Evolutionary conservation across 2,329 filamentous ascomycete species (phyloP), one percentile per base, ranked within the genome.

Genomic region (Lachnellula arida): DNA sequence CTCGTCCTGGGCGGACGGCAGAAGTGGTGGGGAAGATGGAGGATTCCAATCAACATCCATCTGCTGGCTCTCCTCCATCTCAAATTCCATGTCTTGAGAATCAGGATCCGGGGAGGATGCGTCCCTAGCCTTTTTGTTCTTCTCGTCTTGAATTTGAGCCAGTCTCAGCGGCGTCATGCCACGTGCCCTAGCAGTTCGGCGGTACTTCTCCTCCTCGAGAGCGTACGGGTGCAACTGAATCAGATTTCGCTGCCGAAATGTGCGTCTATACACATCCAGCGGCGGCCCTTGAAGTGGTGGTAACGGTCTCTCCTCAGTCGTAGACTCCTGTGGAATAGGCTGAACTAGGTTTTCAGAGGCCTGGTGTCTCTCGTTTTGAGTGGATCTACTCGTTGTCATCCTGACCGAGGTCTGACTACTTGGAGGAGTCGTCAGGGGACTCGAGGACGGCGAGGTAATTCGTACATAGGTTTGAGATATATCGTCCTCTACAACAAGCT

Each of bases 381-480:
- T 46, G n/a, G 22, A 28, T 32, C 14, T 34, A n/a, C 25, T 42
- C n/a, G 44, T 22, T 19, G 23, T 12, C 23, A 43, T 28, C 14
- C n/a, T 22, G n/a, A 9, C 15, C 15, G 42, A 39, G 23, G 37
- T 42, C 34, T 58, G 59, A 37, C 51, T 63, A 5, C 23, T 42
- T 23, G 65, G 59, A 9, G 56, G 60, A 37, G 64, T 67, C 34
- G 67, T 55, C 40, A 67, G 60, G 14, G 67, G 65, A 40, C 67
- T 71, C 15, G 61, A 67, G 12, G 63, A 65, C 4, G 70, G 65
- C 4, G 71, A 71, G 15, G 68, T 71, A 37, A 71, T 60, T 39
- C 68, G 68, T n/a, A 74, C 67, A 64, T 75, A 72, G 58, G 69
- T 72, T 40, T 57, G 69, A 2, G 73, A 73, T 60, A 73, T 70